A percentile compares a stretch with the other conserved stretches of the same genome.
Conservation (phyloP, 1,139 yeast genomes). For the Yamadazyma friedrichii region DNA sequence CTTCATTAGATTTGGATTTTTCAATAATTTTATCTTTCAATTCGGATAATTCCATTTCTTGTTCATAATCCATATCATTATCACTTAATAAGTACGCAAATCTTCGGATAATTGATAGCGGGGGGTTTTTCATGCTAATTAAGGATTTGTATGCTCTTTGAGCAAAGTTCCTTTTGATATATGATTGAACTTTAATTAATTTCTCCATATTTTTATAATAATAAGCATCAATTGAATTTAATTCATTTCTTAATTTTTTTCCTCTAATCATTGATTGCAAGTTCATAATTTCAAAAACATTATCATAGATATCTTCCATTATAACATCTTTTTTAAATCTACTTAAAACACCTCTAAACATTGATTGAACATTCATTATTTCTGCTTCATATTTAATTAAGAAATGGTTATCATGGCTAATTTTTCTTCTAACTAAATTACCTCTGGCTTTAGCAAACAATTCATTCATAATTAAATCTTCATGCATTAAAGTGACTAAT, state of each 20-base stretch:
- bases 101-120: conserved; percentile 69
- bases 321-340: conserved; percentile 51
- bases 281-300: conserved; percentile 33
- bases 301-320: conserved; percentile 53
- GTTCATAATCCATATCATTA: conserved; percentile 70
- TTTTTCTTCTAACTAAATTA: conserved; percentile 29
- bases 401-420: conserved; percentile 20
- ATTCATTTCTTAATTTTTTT: conserved; percentile 30
- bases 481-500: conserved; percentile 40
- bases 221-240: conserved; percentile 44
- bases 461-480: conserved; percentile 34
- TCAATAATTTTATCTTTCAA: conserved; percentile 66
- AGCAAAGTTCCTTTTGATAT: conserved; percentile 64
- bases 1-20: conserved; percentile 63
- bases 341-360: conserved; percentile 46
- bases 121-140: conserved; percentile 70
- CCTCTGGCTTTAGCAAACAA: conserved; percentile 51
- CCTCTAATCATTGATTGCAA: conserved; percentile 58
- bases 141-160: conserved; percentile 74
- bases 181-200: conserved; percentile 72
- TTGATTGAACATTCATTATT: conserved; percentile 32
- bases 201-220: conserved; percentile 55
- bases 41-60: conserved; percentile 69
- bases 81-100: conserved; percentile 79
- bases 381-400: conserved; percentile 24